These are phyloP conservation scores for Entomortierella lignicola DNA, from an alignment of 192 early-diverging fungal species.

Conservation along the genomic window DNA sequence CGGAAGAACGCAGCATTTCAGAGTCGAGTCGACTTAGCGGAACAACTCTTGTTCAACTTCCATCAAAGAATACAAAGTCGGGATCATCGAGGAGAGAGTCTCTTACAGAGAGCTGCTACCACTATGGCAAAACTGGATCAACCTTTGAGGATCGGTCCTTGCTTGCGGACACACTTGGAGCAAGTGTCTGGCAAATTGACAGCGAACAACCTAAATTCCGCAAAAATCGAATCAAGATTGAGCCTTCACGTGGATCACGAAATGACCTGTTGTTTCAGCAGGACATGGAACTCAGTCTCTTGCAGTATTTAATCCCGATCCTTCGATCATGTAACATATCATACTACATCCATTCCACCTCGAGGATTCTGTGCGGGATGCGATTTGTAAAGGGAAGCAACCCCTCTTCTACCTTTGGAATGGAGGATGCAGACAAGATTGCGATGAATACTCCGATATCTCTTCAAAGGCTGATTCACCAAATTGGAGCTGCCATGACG, in stretches of 20 bases:
- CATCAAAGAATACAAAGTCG: conserved; percentile 19
- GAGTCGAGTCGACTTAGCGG: conserved; percentile 39
- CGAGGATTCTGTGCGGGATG: conserved; percentile 40
- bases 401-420: neutral
- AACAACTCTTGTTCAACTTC: conserved; percentile 17
- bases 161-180: conserved; percentile 7
- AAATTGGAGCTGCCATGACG: conserved; percentile 32
- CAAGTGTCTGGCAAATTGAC: conserved; percentile 28
- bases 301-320: conserved; percentile 45
- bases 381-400: conserved; percentile 7
- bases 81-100: conserved; percentile 26
- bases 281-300: conserved; percentile 33
- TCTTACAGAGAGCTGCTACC: conserved; percentile 29
- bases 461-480: conserved; percentile 25
- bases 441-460: neutral
- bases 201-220: conserved; percentile 34
- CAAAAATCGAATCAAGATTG: conserved; percentile 30
- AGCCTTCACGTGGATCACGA: neutral
- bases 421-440: neutral
- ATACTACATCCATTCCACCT: conserved; percentile 47
- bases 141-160: conserved; percentile 15
- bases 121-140: conserved; percentile 27
- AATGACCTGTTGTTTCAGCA: conserved; percentile 33
- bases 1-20: conserved; percentile 23
- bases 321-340: conserved; percentile 34